Base-by-base conservation (phyloP, 1,284 basidiomycete species). In the Ganoderma boninense region DNA sequence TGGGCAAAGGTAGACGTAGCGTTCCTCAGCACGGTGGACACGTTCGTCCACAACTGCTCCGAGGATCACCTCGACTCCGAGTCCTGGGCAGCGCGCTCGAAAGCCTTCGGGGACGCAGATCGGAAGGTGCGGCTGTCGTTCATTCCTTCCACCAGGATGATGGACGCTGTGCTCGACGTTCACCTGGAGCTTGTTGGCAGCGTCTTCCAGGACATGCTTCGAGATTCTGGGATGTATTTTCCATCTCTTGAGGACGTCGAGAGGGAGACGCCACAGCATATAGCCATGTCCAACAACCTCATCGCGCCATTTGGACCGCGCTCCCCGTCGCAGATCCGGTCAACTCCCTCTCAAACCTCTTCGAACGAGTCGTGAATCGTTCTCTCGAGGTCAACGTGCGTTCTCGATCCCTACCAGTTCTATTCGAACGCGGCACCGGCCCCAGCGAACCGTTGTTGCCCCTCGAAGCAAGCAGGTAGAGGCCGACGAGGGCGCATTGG, bases 61-160 rank as follows among this genome's bases (percentile, higher is more conserved):
- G 4, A 10, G 14, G 54, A 69, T 14, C 68, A 69, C 38, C 32
- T 69, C 29, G 46, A 62, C 26, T 23, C 23, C 14, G 49, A 52
- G 23, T 26, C 49, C 2, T 56, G 54, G 54, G 26, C 26, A 23
- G 16, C 26, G 54, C 29, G 26, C 14, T 56, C 29, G 4, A 56
- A 16, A 6, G 54, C 1, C 26, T 57, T 57, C 18, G 29, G 32
- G 16, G 16, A 32, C 5, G 16, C 29, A 10, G 16, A 35, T 4
- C 29, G 16, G 10, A 35, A 0, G 1, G 54, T 57, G 29, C 54
- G 29, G 16, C 54, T 57, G 11, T 57, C 54, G 5, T 18, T 57
- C 54, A 8, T 3, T 6, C 18, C 26, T 0, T 57, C 29, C 54
- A 35, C 26, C 5, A 13, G 16, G 23, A 26, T 10, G 54, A 10